Base-by-base conservation (phyloP, 805 yeast genomes). In the Brettanomyces bruxellensis region DNA sequence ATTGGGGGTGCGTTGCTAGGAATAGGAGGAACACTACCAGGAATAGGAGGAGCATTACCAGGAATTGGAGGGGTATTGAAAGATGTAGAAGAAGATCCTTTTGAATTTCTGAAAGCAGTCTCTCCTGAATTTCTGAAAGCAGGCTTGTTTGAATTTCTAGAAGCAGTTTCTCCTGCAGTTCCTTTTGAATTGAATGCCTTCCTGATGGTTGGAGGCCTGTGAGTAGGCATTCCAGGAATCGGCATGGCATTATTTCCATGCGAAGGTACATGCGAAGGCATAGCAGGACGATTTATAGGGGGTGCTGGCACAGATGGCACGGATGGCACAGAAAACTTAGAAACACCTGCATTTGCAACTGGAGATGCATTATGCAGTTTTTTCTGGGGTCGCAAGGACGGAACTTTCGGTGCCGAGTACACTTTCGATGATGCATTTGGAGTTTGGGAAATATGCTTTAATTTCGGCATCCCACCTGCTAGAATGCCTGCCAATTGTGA, bases 391-490 rank as follows among this genome's bases (percentile, higher is more conserved):
- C 44, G 34, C 11, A 41, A 35, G 3, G 36, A 23, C 13, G 49
- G 49, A 24, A 40, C 41, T n/a, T 34, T 14, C 23, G 47, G 44
- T 50, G 44, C 43, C 12, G 44, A 25, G 13, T 62, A 55, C 5
- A 51, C 46, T 7, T 38, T 23, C 13, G 51, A 6, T 7, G 49
- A 50, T 37, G 46, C 46, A 7, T 46, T 45, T 11, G 64, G 60
- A 35, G 55, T 42, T 45, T n/a, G 37, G 30, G 55, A 41, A 13
- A 71, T 57, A 48, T 75, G 76, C 48, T 75, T 78, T 50, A 86
- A 69, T 56, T 83, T 83, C 6, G 95, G 93, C 63, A 86, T 72
- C 1, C 95, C 95, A 5, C 83, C 86, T 3, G 93, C 88, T 64
- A 83, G 81, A 13, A 83, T 70, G 44, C 80, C 83, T 14, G 85